Percentiles rank a stretch among this genome's conserved stretches.
phyloP scores from a whole-genome alignment of 352 stramenopile genomes.

The Halophytophthora polymorphica region DNA sequence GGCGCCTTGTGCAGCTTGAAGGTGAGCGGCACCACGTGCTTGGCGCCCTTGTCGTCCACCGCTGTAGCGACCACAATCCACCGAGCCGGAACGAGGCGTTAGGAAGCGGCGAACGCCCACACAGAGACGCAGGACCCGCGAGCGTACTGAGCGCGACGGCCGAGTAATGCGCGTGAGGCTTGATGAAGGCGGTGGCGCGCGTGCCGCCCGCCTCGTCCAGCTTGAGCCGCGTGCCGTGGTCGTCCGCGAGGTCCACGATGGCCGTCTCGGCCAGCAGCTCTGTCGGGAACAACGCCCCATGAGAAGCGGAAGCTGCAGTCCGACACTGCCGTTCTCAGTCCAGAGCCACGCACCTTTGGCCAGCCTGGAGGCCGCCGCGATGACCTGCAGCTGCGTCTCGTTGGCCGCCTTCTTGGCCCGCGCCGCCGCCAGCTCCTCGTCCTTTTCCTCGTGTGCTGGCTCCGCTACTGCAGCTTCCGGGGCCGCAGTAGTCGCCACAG shows the following conservation, averaged over 20 bases:
- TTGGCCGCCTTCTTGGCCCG: constrained; percentile 33
- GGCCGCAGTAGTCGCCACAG: too few relatives aligned
- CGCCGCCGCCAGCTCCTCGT: constrained; percentile 21
- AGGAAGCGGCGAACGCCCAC: too few relatives aligned
- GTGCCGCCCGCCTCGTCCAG: constrained; percentile 40
- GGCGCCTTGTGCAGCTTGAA: constrained; percentile 31
- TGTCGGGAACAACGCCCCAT: constrained; percentile 7
- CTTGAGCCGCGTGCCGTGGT: constrained; percentile 37
- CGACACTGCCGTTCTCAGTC: too few relatives aligned
- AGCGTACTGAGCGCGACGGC: constrained; percentile 55
- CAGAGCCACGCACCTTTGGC: constrained; percentile 40
- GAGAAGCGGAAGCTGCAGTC: too few relatives aligned
- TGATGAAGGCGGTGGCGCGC: constrained; percentile 41
- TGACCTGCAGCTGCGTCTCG: constrained; percentile 51
- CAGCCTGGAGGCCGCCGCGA: constrained; percentile 40
- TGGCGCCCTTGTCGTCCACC: constrained; percentile 31
- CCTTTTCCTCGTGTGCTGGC: constrained; percentile 12
- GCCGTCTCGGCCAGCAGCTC: constrained; percentile 38
- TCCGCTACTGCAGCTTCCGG: constrained; percentile 1
- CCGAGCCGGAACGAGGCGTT: too few relatives aligned
- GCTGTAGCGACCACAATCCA: constrained; percentile 13
- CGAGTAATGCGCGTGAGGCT: constrained; percentile 41
- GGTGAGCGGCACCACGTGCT: constrained; percentile 29
- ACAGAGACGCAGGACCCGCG: background rate
- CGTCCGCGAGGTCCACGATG: constrained; percentile 53